A percentile compares a stretch with the other conserved stretches of the same genome.
Evolutionary conservation across 148 eudicot genomes (phyloP).

Genomic region (Selenicereus undatus): DNA sequence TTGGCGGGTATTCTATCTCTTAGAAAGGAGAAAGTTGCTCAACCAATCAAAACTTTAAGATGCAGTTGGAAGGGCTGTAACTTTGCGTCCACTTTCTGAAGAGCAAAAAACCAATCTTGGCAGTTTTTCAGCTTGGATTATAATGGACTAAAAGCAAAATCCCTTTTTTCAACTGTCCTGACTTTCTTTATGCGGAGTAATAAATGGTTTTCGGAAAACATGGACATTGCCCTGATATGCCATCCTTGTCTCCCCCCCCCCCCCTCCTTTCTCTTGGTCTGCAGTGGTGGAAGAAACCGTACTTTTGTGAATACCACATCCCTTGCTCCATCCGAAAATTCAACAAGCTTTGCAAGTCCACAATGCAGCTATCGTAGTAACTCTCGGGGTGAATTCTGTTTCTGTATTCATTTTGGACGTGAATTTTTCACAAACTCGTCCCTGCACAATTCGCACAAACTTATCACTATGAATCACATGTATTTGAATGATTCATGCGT

Average conservation of each 20-base stretch:
- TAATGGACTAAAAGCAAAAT: no score
- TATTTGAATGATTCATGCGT: no score
- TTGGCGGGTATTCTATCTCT: no score
- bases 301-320: constrained; percentile 46
- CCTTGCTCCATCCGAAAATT: constrained; percentile 59
- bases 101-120: no score
- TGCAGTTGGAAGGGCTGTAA: no score
- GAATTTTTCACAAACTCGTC: not conserved
- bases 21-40: no score
- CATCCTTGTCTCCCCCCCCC: not conserved
- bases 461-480: no score
- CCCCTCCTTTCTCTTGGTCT: constrained; percentile 16
- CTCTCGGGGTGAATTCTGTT: constrained; percentile 11
- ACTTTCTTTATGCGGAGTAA: no score
- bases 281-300: constrained; percentile 53
- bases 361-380: constrained; percentile 18
- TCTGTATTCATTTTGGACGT: constrained; percentile 5
- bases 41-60: no score
- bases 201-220: not conserved
- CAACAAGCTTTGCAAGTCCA: constrained; percentile 35
- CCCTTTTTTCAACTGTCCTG: no score
- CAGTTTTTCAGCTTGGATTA: no score
- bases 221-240: not conserved
- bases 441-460: not conserved
- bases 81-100: no score